Evolutionary conservation across 768 basidiomycete genomes (phyloP).

Genomic region (Podaxis sp.): DNA sequence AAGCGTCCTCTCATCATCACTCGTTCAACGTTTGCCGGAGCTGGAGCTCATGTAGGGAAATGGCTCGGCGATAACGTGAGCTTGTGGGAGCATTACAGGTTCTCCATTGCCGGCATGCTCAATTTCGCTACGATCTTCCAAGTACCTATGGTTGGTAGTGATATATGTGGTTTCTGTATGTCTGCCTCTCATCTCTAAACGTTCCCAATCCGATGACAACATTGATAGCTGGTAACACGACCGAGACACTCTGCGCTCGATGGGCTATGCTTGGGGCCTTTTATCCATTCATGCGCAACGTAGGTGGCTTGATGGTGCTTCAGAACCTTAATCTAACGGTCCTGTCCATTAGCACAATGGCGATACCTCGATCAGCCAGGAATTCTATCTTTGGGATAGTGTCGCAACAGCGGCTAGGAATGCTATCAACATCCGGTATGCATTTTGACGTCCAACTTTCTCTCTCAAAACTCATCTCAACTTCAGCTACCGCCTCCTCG

Average conservation of each 20-base stretch:
- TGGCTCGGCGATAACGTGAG: slow-evolving; percentile 73
- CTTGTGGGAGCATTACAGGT: slow-evolving; percentile 56
- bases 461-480: not conserved
- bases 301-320: slow-evolving; percentile 28
- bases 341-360: slow-evolving; percentile 46
- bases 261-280: slow-evolving; percentile 81
- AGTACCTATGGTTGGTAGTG: slow-evolving; percentile 75
- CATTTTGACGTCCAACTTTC: not conserved
- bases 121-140: slow-evolving; percentile 65
- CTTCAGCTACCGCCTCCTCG: slow-evolving; percentile 61
- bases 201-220: not conserved
- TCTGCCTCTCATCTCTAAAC: not conserved
- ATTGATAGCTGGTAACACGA: slow-evolving; percentile 51
- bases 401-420: slow-evolving; percentile 60
- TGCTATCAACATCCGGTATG: slow-evolving; percentile 57
- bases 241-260: slow-evolving; percentile 67
- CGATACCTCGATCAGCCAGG: slow-evolving; percentile 55
- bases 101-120: slow-evolving; percentile 63
- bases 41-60: slow-evolving; percentile 64
- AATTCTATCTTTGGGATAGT: slow-evolving; percentile 65
- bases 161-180: slow-evolving; percentile 71
- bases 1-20: slow-evolving; percentile 66
- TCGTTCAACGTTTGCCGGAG: slow-evolving; percentile 72
- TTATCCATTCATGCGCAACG: slow-evolving; percentile 79
- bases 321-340: not conserved